These are phyloP conservation scores for Retiboletus flavoniger DNA, from an alignment of 1,284 basidiomycete genomes.

Conservation along the genomic window DNA sequence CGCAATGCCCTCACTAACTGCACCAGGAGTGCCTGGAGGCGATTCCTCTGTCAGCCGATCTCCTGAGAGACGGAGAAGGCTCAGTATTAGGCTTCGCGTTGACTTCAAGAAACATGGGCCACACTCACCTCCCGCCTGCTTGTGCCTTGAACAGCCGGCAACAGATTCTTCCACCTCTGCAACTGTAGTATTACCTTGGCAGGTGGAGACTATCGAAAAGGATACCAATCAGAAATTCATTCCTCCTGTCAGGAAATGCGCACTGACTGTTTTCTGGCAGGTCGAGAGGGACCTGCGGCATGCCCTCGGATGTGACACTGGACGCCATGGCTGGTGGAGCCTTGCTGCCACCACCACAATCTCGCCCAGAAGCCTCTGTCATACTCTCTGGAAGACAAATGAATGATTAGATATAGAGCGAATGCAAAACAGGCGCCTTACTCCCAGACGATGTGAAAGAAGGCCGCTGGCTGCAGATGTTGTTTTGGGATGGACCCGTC, in stretches of 20 bases:
- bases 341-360: no score
- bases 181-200: background rate
- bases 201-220: background rate
- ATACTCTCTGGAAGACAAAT: background rate
- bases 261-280: background rate
- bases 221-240: background rate
- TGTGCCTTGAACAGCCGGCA: no score
- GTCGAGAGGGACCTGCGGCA: background rate
- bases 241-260: background rate
- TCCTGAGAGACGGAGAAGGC: no score
- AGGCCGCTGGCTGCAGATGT: background rate
- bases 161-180: no score
- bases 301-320: background rate
- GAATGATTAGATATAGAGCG: background rate
- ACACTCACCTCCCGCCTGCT: no score
- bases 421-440: background rate
- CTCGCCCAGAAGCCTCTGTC: background rate
- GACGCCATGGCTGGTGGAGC: background rate
- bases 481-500: background rate
- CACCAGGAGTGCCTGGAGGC: no score
- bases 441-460: background rate
- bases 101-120: no score
- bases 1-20: no score
- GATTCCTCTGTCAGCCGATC: no score
- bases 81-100: no score